These are phyloP conservation scores for Mycena galopus DNA, from an alignment of 768 basidiomycete species.

Conservation along the genomic window DNA sequence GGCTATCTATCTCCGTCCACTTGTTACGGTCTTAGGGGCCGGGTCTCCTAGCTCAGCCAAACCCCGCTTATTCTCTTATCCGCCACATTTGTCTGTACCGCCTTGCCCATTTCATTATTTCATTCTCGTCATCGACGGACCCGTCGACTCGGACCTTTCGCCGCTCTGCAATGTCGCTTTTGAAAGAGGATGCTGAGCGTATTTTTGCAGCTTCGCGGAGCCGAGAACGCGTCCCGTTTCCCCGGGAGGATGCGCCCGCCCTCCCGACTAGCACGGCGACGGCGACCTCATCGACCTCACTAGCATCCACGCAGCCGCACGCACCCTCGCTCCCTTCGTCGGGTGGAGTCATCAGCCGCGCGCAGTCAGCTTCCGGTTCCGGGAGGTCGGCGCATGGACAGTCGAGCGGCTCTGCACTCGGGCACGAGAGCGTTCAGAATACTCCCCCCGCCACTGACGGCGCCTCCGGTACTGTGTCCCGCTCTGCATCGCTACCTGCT, in stretches of 20 bases:
- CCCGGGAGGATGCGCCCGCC: conserved; percentile 22
- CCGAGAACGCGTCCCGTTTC: conserved; percentile 30
- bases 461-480: not conserved
- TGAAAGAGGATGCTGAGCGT: not conserved
- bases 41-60: no score
- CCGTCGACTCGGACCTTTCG: not conserved
- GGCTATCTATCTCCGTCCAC: no score
- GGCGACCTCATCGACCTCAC: not conserved
- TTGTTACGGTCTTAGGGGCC: no score
- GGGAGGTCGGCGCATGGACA: not conserved
- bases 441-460: not conserved
- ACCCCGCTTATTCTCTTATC: no score
- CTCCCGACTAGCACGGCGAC: conserved; percentile 9
- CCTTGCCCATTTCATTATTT: not conserved
- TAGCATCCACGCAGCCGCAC: not conserved
- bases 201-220: conserved; percentile 26
- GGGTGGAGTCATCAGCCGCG: not conserved
- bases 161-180: not conserved
- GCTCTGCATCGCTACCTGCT: conserved; percentile 12
- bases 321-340: not conserved
- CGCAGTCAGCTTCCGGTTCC: not conserved
- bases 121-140: not conserved
- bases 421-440: not conserved
- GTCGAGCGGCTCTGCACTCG: not conserved
- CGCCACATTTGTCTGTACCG: no score